Evolutionary conservation across 2,329 filamentous ascomycete species (phyloP).

Genomic region (Dactylellina drechsleri): DNA sequence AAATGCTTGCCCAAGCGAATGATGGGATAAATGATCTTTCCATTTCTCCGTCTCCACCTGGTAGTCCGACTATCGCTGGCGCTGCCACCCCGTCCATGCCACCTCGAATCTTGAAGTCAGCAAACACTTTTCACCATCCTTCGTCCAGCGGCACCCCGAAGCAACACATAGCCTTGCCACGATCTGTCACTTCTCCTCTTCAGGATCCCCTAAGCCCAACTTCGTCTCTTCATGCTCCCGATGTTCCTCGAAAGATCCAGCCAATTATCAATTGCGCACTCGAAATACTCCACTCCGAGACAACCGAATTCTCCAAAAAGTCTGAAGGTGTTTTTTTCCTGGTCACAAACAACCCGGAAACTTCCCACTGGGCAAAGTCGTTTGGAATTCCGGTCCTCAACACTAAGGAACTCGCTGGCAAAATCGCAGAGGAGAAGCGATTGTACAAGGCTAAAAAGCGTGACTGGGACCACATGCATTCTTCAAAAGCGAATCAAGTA

Average conservation of each 20-base stretch:
- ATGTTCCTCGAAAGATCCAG: conserved; percentile 57
- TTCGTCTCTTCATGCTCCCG: conserved; percentile 26
- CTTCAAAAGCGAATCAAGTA: conserved; percentile 33
- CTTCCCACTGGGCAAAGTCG: conserved; percentile 57
- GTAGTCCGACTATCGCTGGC: conserved; percentile 33
- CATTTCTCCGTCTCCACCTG: conserved; percentile 45
- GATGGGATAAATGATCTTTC: conserved; percentile 39
- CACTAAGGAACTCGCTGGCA: conserved; percentile 53
- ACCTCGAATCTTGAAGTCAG: conserved; percentile 40
- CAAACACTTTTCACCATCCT: conserved; percentile 37
- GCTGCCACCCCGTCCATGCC: conserved; percentile 30
- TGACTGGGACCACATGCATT: conserved; percentile 55
- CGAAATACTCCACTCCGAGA: conserved; percentile 51
- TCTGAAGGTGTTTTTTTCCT: conserved; percentile 55
- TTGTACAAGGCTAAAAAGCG: conserved; percentile 56
- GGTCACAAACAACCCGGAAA: conserved; percentile 58
- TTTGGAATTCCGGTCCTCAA: conserved; percentile 56
- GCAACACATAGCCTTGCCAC: conserved; percentile 30
- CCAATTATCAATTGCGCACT: conserved; percentile 58
- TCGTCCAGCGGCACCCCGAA: conserved; percentile 27
- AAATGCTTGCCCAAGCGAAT: conserved; percentile 44
- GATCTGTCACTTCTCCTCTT: conserved; percentile 26
- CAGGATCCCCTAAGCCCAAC: conserved; percentile 34
- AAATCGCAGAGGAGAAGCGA: conserved; percentile 56
- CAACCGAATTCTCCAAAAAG: conserved; percentile 34